Evolutionary conservation across 257 asterid genomes (phyloP), one percentile per base, ranked within the genome.

Genomic region (Lavandula angustifolia): DNA sequence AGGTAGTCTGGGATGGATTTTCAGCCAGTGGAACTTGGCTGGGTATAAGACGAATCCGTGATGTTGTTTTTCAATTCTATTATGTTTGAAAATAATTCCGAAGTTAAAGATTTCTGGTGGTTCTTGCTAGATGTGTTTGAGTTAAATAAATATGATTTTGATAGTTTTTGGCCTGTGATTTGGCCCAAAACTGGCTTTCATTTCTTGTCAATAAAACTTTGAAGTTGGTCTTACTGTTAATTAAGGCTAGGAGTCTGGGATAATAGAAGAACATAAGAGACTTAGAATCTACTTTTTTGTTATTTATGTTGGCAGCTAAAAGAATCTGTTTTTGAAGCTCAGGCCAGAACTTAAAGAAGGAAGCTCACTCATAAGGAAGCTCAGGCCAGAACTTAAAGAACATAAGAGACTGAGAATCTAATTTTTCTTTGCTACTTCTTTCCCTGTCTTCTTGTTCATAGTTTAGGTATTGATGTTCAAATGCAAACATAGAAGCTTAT

Each of bases 1-100:
- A 31, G 71, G 55, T 64, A 58, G 8, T 14, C 34, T 14, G 8
- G 64, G 37, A 9, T 60, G 70, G 4, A 31, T 72, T 49, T 14
- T 18, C 18, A 43, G 64, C 32, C 58, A 11, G 40, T 17, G 32
- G 18, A 58, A 56, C n/a, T 47, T 48, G 47, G 16, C 12, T 22
- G 60, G 72, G 51, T 65, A 17, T 49, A 17, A 27, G 10, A 5
- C 42, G 11, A n/a, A 10, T 40, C 16, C 22, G 42, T 27, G 11
- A 2, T 9, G 44, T 17, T 54, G 2, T 3, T 2, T 61, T 11
- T 34, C 18, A 16, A 33, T n/a, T 29, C 46, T 37, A 11, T 17
- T 40, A n/a, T n/a, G 14, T 29, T 14, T 42, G 7, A 50, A 47
- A 48, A 32, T 60, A 12, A 4, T 53, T 64, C 52, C 46, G 51